These are phyloP conservation scores for Tolypocladium guangdongense DNA, from an alignment of 2,329 filamentous ascomycete species.

Conservation along the genomic window DNA sequence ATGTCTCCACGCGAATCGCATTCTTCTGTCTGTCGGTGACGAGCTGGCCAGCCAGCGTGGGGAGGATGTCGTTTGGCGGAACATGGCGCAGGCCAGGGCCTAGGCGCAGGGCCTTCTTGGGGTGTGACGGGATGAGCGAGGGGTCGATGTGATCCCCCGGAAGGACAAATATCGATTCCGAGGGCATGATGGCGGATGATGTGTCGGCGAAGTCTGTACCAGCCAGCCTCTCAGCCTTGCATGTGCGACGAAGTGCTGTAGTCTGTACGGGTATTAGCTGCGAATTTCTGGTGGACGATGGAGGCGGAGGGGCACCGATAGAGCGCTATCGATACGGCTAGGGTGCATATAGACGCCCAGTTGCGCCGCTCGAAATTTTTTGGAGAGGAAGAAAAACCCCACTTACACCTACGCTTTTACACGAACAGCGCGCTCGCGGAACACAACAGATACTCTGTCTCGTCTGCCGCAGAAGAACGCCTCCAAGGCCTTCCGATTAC, in stretches of 20 bases:
- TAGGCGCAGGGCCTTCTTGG: slow-evolving; percentile 63
- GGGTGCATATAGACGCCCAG: neutral
- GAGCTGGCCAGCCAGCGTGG: slow-evolving; percentile 57
- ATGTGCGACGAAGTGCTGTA: neutral
- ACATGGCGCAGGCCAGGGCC: slow-evolving; percentile 77
- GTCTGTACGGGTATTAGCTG: no score
- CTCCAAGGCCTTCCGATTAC: neutral
- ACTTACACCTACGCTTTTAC: neutral
- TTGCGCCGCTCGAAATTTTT: slow-evolving; percentile 10
- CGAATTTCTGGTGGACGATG: no score
- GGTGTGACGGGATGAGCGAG: slow-evolving; percentile 54
- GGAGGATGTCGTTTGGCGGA: slow-evolving; percentile 61
- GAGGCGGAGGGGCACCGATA: neutral
- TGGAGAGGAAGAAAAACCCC: slow-evolving; percentile 6
- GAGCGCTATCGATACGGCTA: neutral
- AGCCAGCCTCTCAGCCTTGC: neutral
- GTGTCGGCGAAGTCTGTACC: slow-evolving; percentile 1
- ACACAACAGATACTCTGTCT: neutral
- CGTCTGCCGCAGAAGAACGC: neutral
- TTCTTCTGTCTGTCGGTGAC: slow-evolving; percentile 62
- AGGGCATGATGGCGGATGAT: slow-evolving; percentile 34
- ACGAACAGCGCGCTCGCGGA: neutral
- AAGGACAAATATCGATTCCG: slow-evolving; percentile 55
- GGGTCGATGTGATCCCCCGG: slow-evolving; percentile 69
- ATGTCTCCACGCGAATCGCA: slow-evolving; percentile 65